phyloP scores from a whole-genome alignment of 75 land plant species.

The Isoetes taiwanensis region DNA sequence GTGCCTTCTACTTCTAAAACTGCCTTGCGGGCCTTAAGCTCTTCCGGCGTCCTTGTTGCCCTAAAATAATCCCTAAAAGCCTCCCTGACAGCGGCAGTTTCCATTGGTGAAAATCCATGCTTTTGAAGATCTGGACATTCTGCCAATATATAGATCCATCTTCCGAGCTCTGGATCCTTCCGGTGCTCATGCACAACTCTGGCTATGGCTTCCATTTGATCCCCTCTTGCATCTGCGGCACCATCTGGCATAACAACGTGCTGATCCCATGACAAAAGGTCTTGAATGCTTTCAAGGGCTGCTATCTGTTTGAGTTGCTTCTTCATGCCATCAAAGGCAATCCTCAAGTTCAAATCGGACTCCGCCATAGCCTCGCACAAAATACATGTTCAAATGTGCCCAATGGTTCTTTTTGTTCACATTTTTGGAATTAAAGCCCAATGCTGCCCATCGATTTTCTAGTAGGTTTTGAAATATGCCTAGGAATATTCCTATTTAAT shows the following conservation, averaged over 20 bases:
- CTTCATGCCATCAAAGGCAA: background rate
- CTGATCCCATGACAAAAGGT: constrained; percentile 3
- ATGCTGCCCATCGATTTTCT: too few species aligned
- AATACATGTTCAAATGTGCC: too few species aligned
- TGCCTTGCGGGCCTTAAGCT: background rate
- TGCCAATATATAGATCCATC: background rate
- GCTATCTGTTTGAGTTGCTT: background rate
- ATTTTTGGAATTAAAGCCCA: too few species aligned
- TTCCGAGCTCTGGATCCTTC: background rate
- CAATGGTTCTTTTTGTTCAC: too few species aligned
- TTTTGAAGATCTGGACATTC: background rate
- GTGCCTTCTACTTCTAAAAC: too few species aligned
- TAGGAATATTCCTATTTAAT: too few species aligned
- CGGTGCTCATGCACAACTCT: background rate
- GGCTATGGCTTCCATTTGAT: background rate
- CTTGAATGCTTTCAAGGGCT: background rate
- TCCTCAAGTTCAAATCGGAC: too few species aligned
- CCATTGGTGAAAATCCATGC: background rate
- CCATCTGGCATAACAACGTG: background rate
- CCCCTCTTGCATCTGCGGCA: background rate
- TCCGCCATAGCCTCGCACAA: too few species aligned
- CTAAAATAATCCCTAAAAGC: background rate
- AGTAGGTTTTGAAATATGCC: too few species aligned
- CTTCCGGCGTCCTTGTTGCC: background rate
- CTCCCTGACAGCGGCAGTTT: constrained; percentile 1